Base-by-base conservation (phyloP, 225 moss, liverwort and hornwort species). In the Ulota crispa region DNA sequence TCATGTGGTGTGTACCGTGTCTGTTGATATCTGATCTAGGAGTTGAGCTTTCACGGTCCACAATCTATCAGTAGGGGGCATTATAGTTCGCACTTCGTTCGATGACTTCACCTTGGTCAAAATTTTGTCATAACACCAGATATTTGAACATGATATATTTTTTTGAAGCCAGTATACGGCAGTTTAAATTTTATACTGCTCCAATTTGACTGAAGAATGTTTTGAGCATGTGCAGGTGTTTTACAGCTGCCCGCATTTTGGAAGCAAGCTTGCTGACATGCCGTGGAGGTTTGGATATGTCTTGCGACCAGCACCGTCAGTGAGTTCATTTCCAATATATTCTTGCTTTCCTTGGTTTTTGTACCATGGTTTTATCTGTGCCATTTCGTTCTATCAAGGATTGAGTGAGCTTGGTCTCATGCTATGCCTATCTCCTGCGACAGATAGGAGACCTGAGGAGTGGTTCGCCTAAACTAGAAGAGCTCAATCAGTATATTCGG, bases 211-310 rank as follows among this genome's bases (percentile, higher is more conserved):
- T 61, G 47, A 14, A 13, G 8, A 31, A 31, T 37, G 1, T n/a
- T 73, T 32, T 18, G 62, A 78, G 28, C 30, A 64, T 71, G 63
- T 84, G 80, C 87, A 98, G 98, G 83, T 96, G 70, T 99, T 99
- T 80, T 99, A 95, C 70, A 99, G 98, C 88, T 96, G 96, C 80
- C 98, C 98, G 77, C 98, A 99, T 89, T 99, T 96, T 89, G 98
- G 98, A 71, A 99, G 98, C 92, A 99, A 96, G 87, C 98, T 99
- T 92, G 98, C 98, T 77, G 98, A 99, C 70, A 89, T 99, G 96
- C 98, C 98, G 28, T 99, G 93, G 96, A 89, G 98, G 73, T 90
- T 99, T 80, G 98, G 96, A 82, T 92, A 91, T 81, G 94, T 99
- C 50, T 81, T 99, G n/a, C 91, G 98, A 83, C 98, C 98, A 81